Percentiles rank a stretch among this genome's conserved stretches.
Conservation (phyloP, 176 grass and related monocot species). For the Panicum miliaceum region DNA sequence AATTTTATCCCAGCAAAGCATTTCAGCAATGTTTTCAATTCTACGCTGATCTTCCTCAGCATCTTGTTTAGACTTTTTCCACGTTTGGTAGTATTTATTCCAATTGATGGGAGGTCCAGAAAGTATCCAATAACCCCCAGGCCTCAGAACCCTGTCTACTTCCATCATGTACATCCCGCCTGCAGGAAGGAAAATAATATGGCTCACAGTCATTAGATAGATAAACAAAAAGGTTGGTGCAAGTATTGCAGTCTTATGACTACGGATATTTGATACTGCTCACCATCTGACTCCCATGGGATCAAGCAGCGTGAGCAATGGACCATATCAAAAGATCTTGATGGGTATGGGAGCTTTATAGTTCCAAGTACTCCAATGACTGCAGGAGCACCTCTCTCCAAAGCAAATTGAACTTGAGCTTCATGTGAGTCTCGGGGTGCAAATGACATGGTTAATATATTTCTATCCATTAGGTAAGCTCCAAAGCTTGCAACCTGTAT, state of each 20-base stretch:
- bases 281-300: conserved; percentile 79
- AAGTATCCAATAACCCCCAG: conserved; percentile 87
- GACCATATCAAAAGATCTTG: conserved; percentile 78
- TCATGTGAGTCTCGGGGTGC: conserved; percentile 73
- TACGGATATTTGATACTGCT: conserved; percentile 33
- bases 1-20: conserved; percentile 84
- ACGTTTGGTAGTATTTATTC: conserved; percentile 60
- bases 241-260: not conserved
- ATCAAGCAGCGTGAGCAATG: conserved; percentile 87
- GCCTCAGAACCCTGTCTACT: conserved; percentile 77
- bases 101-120: conserved; percentile 83
- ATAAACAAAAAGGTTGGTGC: not conserved
- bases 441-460: conserved; percentile 90
- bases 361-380: conserved; percentile 83
- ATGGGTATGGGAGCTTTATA: conserved; percentile 80
- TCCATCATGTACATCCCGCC: conserved; percentile 92
- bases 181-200: conserved; percentile 48
- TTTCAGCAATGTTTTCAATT: conserved; percentile 71
- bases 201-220: conserved; percentile 8
- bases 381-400: conserved; percentile 85
- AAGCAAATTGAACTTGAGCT: conserved; percentile 77
- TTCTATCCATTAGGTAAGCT: conserved; percentile 78
- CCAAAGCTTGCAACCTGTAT: conserved; percentile 77
- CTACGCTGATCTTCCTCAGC: conserved; percentile 52
- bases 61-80: conserved; percentile 67